Evolutionary conservation across 2,329 filamentous ascomycete species (phyloP).

Genomic region (Penicillium digitatum): DNA sequence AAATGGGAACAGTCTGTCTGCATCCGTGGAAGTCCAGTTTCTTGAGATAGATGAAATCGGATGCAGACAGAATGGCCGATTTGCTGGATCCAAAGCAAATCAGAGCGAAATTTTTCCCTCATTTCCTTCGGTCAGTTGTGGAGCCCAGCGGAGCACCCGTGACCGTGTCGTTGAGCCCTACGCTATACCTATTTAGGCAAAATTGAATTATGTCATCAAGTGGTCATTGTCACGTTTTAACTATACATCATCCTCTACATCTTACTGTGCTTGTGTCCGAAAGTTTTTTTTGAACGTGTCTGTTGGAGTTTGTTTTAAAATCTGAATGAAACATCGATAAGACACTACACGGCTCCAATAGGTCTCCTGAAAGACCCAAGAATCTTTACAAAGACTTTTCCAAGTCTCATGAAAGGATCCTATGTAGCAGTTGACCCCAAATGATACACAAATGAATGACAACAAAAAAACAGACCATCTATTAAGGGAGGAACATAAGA

Average conservation of each 20-base stretch:
- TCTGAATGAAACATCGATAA: not conserved
- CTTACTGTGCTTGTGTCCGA: not conserved
- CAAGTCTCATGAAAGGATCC: not conserved
- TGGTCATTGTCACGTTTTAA: not conserved
- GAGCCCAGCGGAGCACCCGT: constrained; percentile 25
- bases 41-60: constrained; percentile 9
- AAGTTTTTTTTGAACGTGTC: not conserved
- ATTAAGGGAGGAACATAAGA: not conserved
- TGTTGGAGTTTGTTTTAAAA: not conserved
- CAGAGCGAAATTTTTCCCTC: constrained; percentile 21
- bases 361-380: not conserved
- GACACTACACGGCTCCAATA: not conserved
- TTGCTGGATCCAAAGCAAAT: constrained; percentile 4
- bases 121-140: constrained; percentile 15
- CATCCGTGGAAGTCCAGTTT: constrained; percentile 15
- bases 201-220: constrained; percentile 16
- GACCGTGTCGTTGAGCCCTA: constrained; percentile 18
- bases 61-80: constrained; percentile 18
- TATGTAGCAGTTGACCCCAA: not conserved
- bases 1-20: constrained; percentile 18
- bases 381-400: not conserved
- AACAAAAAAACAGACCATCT: not conserved
- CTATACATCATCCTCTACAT: not conserved
- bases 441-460: not conserved
- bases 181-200: constrained; percentile 12